Evolutionary conservation across 208 protist species (phyloP).

Genomic region (Phytomonas sp.): DNA sequence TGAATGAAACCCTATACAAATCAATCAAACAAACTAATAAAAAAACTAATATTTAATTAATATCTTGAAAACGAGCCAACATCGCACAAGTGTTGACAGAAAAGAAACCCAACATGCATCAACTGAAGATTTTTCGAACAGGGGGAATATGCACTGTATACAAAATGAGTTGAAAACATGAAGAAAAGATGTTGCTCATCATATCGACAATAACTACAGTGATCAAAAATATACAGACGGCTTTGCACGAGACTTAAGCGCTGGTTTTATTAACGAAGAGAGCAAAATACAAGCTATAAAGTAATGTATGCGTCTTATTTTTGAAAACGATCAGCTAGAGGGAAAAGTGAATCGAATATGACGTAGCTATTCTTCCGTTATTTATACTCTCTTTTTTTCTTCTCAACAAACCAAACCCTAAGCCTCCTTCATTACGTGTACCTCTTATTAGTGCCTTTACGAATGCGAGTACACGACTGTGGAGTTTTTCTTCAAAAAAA

Average conservation of each 20-base stretch:
- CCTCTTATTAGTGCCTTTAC: not conserved
- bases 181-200: not conserved
- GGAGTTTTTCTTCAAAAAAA: not conserved
- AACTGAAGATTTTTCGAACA: not conserved
- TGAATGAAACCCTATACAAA: not conserved
- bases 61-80: not conserved
- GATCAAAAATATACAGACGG: not conserved
- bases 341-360: not conserved
- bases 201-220: not conserved
- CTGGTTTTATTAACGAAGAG: not conserved
- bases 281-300: not conserved
- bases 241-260: not conserved
- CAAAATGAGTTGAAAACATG: not conserved
- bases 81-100: not conserved
- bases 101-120: not conserved
- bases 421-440: not conserved
- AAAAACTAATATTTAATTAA: not conserved
- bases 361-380: not conserved
- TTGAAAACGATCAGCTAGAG: not conserved
- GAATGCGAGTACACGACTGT: not conserved
- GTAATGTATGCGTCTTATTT: not conserved
- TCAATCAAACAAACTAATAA: not conserved
- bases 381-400: not conserved
- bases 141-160: not conserved
- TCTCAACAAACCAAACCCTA: not conserved